Conservation (phyloP, 192 early-diverging fungal species). For the Coemansia sp. region DNA sequence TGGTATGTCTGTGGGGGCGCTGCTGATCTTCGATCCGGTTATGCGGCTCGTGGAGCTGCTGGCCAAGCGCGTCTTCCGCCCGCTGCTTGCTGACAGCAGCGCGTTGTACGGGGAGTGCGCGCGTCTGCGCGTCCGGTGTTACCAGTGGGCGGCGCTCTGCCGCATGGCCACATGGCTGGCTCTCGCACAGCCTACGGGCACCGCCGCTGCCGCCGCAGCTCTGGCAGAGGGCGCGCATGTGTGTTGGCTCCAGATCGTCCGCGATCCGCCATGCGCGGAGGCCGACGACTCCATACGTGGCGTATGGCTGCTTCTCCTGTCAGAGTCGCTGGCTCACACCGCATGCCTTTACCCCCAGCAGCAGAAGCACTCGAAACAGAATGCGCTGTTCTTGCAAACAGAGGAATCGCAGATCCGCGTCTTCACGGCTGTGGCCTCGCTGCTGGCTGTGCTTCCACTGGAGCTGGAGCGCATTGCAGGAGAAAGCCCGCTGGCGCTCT, state of each 20-base stretch:
- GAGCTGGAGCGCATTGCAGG: neutral
- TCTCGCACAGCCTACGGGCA: neutral
- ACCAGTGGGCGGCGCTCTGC: slow-evolving; percentile 49
- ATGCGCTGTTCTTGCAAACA: slow-evolving; percentile 18
- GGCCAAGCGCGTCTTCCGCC: slow-evolving; percentile 7
- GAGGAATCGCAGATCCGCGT: slow-evolving; percentile 20
- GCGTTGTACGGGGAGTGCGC: slow-evolving; percentile 14
- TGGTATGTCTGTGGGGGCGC: neutral
- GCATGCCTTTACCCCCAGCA: slow-evolving; percentile 7
- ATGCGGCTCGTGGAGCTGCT: slow-evolving; percentile 12
- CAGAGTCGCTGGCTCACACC: slow-evolving; percentile 30
- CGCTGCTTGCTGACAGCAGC: neutral
- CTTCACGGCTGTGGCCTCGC: slow-evolving; percentile 20
- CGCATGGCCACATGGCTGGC: slow-evolving; percentile 29
- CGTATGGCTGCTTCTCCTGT: slow-evolving; percentile 39
- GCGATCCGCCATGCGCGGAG: neutral
- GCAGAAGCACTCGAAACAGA: neutral
- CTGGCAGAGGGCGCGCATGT: slow-evolving; percentile 20
- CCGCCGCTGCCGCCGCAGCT: slow-evolving; percentile 5
- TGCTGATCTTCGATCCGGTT: neutral
- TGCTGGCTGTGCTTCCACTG: slow-evolving; percentile 16
- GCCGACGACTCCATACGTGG: neutral
- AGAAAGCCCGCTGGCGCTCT: neutral
- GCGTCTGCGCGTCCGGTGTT: slow-evolving; percentile 31
- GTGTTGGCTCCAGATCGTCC: slow-evolving; percentile 38